phyloP scores from a whole-genome alignment of 1,284 basidiomycete genomes.

The Pholiota adiposa region DNA sequence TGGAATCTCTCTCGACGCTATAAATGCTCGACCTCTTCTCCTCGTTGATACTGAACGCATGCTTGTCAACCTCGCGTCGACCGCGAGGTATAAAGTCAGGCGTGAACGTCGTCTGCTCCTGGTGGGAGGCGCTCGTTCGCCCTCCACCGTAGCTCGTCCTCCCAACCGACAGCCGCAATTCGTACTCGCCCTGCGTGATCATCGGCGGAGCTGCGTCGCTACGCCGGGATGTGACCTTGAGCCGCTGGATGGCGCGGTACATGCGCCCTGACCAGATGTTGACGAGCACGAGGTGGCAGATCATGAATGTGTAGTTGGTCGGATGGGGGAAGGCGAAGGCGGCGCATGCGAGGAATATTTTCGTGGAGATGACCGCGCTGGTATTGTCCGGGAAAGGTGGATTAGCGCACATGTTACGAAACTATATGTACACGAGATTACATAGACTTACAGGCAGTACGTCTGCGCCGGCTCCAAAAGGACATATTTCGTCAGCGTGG shows the following conservation, averaged over 20 bases:
- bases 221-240: neutral
- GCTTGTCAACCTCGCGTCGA: neutral
- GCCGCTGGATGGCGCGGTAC: conserved; percentile 3
- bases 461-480: conserved; percentile 31
- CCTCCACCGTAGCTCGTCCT: neutral
- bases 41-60: neutral
- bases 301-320: conserved; percentile 1
- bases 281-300: conserved; percentile 11
- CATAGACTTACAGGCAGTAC: conserved; percentile 38
- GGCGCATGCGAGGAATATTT: conserved; percentile 3
- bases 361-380: conserved; percentile 6
- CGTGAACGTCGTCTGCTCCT: neutral
- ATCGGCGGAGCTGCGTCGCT: neutral
- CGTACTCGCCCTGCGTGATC: conserved; percentile 3
- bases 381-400: no score
- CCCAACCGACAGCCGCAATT: neutral
- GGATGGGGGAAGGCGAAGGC: conserved; percentile 7
- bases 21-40: conserved; percentile 2
- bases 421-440: no score
- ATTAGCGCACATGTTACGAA: no score
- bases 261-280: conserved; percentile 13
- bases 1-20: neutral
- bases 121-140: neutral
- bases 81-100: neutral
- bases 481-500: conserved; percentile 28